A percentile compares a stretch with the other conserved stretches of the same genome.
phyloP scores from a whole-genome alignment of 305 asterid genomes.

The Andrographis paniculata region DNA sequence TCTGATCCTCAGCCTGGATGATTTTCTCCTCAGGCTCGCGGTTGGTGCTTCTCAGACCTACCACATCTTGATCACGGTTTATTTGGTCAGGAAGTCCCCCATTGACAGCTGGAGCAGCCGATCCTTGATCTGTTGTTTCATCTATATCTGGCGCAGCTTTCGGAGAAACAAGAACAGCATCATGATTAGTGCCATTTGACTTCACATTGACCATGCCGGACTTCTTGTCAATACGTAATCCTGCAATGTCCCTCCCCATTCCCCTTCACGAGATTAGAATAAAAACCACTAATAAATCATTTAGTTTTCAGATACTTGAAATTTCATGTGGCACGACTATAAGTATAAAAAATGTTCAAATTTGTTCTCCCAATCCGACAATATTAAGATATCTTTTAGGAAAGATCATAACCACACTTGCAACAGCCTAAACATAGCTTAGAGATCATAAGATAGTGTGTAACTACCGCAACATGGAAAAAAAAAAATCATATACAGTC shows the following conservation, averaged over 20 bases:
- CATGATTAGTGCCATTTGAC: conserved; percentile 35
- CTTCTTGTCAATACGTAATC: conserved; percentile 42
- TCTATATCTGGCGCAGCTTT: conserved; percentile 29
- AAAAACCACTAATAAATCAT: conserved; percentile 9
- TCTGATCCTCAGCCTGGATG: conserved; percentile 41
- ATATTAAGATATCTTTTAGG: no score
- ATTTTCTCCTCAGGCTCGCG: conserved; percentile 39
- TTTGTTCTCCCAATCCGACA: no score
- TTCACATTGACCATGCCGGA: conserved; percentile 24
- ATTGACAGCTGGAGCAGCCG: conserved; percentile 20
- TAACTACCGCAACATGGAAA: no score
- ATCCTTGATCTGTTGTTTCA: conserved; percentile 27
- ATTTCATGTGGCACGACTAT: conserved; percentile 1
- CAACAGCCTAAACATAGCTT: no score
- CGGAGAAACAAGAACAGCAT: conserved; percentile 33
- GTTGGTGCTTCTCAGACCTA: conserved; percentile 51
- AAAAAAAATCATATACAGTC: no score
- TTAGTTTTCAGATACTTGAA: not conserved
- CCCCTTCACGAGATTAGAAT: conserved; percentile 24
- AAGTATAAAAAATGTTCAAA: no score
- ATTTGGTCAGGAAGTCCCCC: conserved; percentile 20
- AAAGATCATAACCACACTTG: no score
- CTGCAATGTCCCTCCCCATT: conserved; percentile 69
- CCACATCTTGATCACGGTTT: conserved; percentile 46
- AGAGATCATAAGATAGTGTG: no score